Percentiles rank a stretch among this genome's conserved stretches.
Evolutionary conservation across 371 early-diverging fungal genomes (phyloP).

Genomic region (Syncephalastrum monosporum): DNA sequence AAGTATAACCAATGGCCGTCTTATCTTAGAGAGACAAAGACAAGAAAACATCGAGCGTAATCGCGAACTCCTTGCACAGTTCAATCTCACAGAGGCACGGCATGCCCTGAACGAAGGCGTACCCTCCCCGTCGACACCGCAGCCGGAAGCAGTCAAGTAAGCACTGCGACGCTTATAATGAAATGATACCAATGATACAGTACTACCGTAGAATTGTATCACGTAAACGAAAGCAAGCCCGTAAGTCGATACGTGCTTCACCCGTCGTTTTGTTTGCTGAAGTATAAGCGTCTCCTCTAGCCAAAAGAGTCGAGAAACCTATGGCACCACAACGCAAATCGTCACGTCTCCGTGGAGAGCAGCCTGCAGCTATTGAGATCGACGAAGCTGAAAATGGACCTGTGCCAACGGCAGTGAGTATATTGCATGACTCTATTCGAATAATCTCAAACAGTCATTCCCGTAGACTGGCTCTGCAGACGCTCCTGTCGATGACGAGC

Average conservation of each 20-base stretch:
- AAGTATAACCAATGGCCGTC: too few species aligned
- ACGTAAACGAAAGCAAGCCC: too few species aligned
- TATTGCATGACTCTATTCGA: neutral
- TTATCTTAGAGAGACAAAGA: conserved; percentile 50
- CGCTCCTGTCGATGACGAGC: conserved; percentile 31
- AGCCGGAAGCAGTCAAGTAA: conserved; percentile 10
- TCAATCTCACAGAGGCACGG: conserved; percentile 36
- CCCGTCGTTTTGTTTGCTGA: too few species aligned
- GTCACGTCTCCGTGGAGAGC: conserved; percentile 48
- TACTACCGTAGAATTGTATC: too few species aligned
- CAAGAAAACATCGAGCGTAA: conserved; percentile 63
- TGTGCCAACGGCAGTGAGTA: neutral
- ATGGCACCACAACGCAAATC: conserved; percentile 35
- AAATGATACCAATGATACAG: neutral
- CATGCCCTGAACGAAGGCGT: conserved; percentile 13
- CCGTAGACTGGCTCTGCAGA: neutral
- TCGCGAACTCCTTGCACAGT: conserved; percentile 53
- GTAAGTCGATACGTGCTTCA: too few species aligned
- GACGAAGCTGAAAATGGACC: conserved; percentile 26
- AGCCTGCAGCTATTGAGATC: conserved; percentile 30
- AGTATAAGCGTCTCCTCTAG: too few species aligned
- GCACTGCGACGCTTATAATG: neutral
- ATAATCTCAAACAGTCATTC: neutral
- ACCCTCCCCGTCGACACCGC: conserved; percentile 20
- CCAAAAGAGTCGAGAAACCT: conserved; percentile 12